Conservation (phyloP, 768 basidiomycete genomes). For the Ephemerocybe angulata region DNA sequence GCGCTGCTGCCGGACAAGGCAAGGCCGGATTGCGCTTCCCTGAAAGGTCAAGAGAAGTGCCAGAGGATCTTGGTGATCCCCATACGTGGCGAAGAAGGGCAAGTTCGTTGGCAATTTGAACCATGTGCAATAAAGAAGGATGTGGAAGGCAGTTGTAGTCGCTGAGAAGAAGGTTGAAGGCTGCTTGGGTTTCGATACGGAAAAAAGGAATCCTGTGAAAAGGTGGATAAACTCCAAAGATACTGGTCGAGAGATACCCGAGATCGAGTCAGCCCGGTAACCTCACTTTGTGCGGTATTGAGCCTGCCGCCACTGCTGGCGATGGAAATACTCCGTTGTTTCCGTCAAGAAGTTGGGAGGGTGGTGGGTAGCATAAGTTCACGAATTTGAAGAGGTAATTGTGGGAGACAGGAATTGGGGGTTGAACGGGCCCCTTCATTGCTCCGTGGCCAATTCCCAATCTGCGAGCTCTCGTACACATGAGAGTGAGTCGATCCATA, state of each 20-base stretch:
- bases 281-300: background rate
- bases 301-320: background rate
- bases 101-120: background rate
- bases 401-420: background rate
- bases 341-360: background rate
- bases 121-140: background rate
- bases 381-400: background rate
- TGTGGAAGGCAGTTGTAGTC: background rate
- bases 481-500: background rate
- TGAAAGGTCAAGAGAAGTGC: background rate
- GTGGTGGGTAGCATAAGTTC: background rate
- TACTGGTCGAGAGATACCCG: background rate
- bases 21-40: background rate
- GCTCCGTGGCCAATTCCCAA: too few species aligned
- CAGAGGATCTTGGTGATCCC: background rate
- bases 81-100: background rate
- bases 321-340: background rate
- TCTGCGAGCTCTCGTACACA: background rate
- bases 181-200: background rate
- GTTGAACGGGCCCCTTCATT: too few species aligned
- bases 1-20: background rate
- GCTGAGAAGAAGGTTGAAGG: background rate
- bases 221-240: background rate
- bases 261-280: background rate
- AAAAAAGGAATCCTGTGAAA: constrained; percentile 1